Base-by-base conservation (phyloP, 208 protist species). In the Leishmania tropica region DNA sequence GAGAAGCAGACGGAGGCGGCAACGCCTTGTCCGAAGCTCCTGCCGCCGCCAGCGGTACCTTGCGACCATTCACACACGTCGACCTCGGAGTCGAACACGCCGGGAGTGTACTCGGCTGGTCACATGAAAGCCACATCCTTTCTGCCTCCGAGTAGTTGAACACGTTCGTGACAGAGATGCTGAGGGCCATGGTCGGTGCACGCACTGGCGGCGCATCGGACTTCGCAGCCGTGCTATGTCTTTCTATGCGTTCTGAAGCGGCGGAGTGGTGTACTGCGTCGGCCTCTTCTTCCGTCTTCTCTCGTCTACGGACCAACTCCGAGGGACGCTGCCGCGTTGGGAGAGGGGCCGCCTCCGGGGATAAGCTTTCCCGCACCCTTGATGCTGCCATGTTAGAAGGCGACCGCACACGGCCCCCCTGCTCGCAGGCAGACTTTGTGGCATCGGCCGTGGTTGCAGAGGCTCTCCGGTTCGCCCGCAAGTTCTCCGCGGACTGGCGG, bases 61-160 rank as follows among this genome's bases (percentile, higher is more conserved):
- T 53, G 40, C 40, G 6, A 1, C 45, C 42, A 53, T 7, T 53
- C 42, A 17, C 45, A n/a, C 6, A 10, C 40, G 11, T 53, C 68
- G 17, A 28, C 35, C 40, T 37, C 45, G 37, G 68, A 42, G 10
- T 31, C 68, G 45, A 40, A 31, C 24, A 24, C 35, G 3, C 40
- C 53, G 68, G 68, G 24, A 6, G 19, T 15, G 21, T 74, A 37
- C 68, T 53, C 68, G 42, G 2, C 45, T 8, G 0, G 42, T 35
- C 68, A 35, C 5, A 17, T 31, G 21, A 54, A 54, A 83, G 53
- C 79, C 79, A 83, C 4, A 3, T 0, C 48, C 5, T 54, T 15
- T 78, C 75, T 58, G 37, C 10, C 40, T 76, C 60, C 8, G 73
- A 74, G 75, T 47, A 79, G 65, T 79, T 84, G 67, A 76, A 84